Evolutionary conservation across 345 rosid genomes (phyloP).

Genomic region (Gossypium ekmanianum): DNA sequence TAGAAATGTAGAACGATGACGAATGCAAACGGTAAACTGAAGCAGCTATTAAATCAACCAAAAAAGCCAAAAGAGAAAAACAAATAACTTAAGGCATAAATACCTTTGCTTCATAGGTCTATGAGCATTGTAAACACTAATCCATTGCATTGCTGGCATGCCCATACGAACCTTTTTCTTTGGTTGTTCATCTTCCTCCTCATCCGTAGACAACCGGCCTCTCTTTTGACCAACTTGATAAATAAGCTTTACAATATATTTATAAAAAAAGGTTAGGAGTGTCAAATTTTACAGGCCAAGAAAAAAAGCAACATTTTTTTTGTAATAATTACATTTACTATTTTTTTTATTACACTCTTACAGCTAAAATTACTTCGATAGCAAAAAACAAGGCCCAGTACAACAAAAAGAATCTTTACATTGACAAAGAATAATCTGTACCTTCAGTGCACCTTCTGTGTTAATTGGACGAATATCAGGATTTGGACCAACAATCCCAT

Average conservation of each 20-base stretch:
- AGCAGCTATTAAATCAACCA: background rate
- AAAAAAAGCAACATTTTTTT: background rate
- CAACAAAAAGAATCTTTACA: background rate
- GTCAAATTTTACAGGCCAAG: background rate
- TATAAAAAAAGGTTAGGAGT: background rate
- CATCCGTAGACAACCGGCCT: slow-evolving; percentile 43
- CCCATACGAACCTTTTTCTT: slow-evolving; percentile 65
- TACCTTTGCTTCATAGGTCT: slow-evolving; percentile 80
- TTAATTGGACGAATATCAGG: slow-evolving; percentile 53
- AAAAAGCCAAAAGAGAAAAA: background rate
- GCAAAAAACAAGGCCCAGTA: background rate
- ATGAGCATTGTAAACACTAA: slow-evolving; percentile 63
- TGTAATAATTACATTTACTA: background rate
- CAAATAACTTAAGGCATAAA: slow-evolving; percentile 7
- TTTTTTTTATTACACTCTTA: background rate
- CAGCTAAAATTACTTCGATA: background rate
- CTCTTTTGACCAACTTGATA: slow-evolving; percentile 66
- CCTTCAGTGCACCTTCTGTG: slow-evolving; percentile 74
- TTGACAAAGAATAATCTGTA: slow-evolving; percentile 19
- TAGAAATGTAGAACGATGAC: background rate
- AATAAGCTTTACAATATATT: slow-evolving; percentile 47
- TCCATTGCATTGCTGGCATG: slow-evolving; percentile 75
- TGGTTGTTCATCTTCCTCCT: slow-evolving; percentile 61
- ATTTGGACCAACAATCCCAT: slow-evolving; percentile 54
- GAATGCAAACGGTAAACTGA: background rate